Evolutionary conservation across 345 rosid genomes (phyloP).

Genomic region (Arabis hirsuta): DNA sequence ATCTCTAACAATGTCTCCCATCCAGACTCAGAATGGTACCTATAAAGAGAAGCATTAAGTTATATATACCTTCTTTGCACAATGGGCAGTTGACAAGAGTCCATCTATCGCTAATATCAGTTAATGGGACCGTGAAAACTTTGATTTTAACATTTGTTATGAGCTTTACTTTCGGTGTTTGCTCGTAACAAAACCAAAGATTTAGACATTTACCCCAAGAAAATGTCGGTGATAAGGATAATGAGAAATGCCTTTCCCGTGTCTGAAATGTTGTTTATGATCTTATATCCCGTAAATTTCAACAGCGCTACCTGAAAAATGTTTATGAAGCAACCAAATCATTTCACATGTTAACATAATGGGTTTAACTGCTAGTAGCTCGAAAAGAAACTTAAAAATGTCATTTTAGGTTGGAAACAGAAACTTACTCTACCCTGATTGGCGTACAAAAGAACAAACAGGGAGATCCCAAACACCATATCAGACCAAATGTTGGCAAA

Average conservation of each 20-base stretch:
- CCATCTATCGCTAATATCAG: neutral
- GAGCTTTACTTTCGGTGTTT: conserved; percentile 4
- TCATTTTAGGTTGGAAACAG: neutral
- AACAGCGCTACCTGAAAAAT: conserved; percentile 83
- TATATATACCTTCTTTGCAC: conserved; percentile 18
- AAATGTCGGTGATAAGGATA: conserved; percentile 75
- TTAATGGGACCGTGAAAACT: conserved; percentile 5
- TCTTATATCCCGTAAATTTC: conserved; percentile 90
- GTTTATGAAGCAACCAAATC: neutral
- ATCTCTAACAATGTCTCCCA: conserved; percentile 84
- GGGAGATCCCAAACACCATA: conserved; percentile 83
- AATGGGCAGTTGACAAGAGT: neutral
- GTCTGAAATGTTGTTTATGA: conserved; percentile 80
- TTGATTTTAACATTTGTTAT: neutral
- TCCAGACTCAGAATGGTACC: conserved; percentile 96
- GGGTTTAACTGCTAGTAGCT: conserved; percentile 7
- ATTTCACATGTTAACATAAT: conserved; percentile 4
- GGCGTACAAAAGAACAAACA: conserved; percentile 75
- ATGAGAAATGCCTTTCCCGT: conserved; percentile 90
- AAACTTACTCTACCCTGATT: conserved; percentile 82
- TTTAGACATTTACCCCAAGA: conserved; percentile 70
- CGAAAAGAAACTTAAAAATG: neutral
- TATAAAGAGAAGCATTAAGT: conserved; percentile 29
- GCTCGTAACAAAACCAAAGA: neutral
- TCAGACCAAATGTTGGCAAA: conserved; percentile 98